Percentiles rank a stretch among this genome's conserved stretches.
Conservation (phyloP, 176 grass and related monocot species). For the Oryza brachyantha region DNA sequence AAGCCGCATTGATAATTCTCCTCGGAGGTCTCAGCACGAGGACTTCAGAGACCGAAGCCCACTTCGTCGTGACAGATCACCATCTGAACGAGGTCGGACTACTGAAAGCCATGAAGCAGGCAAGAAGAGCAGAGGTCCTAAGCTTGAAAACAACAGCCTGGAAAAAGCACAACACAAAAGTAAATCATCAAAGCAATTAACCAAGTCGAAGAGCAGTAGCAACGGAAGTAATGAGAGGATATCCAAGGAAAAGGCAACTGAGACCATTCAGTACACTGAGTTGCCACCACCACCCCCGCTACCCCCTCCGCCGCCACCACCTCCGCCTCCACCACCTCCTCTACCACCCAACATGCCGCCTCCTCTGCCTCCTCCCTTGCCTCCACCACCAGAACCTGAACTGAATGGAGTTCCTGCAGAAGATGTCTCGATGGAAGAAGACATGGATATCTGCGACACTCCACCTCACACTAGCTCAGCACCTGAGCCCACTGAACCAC, state of each 20-base stretch:
- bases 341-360: conserved; percentile 56
- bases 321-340: conserved; percentile 58
- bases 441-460: conserved; percentile 99
- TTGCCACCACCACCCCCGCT: conserved; percentile 60
- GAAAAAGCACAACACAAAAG: conserved; percentile 60
- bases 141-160: conserved; percentile 46
- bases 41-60: conserved; percentile 67
- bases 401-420: conserved; percentile 43
- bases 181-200: conserved; percentile 63
- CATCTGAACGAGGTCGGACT: conserved; percentile 45
- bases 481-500: conserved; percentile 41
- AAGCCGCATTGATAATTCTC: conserved; percentile 55
- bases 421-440: conserved; percentile 85
- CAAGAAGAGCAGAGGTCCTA: conserved; percentile 57
- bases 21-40: conserved; percentile 57
- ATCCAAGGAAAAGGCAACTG: conserved; percentile 60
- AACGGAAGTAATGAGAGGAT: conserved; percentile 60
- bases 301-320: conserved; percentile 46
- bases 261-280: conserved; percentile 46
- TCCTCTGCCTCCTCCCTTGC: conserved; percentile 63
- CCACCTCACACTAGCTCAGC: conserved; percentile 64
- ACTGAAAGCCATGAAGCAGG: conserved; percentile 45
- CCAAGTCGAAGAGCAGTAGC: conserved; percentile 61
- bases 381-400: conserved; percentile 47
- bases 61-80: conserved; percentile 47